phyloP scores from a whole-genome alignment of 805 yeast genomes.

The Maudiozyma turicensis region DNA sequence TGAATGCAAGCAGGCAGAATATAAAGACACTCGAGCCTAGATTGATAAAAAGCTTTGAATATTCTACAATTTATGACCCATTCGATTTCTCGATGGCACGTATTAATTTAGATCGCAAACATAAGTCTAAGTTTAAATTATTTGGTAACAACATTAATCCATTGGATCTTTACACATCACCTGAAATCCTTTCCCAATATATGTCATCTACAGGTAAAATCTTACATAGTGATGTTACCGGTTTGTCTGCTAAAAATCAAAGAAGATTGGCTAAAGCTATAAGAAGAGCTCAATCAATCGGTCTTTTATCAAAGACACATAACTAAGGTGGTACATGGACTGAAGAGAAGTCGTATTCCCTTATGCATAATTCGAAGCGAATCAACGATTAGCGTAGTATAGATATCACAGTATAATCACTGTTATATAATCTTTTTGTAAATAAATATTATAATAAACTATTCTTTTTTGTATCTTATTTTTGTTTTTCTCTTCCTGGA shows the following conservation, averaged over 20 bases:
- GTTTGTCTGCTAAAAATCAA: constrained; percentile 58
- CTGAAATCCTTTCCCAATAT: constrained; percentile 56
- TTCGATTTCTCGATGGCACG: constrained; percentile 65
- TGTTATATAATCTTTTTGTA: neutral
- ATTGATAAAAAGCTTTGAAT: constrained; percentile 31
- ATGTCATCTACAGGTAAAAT: constrained; percentile 68
- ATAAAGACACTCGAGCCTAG: constrained; percentile 10
- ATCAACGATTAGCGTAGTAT: no score
- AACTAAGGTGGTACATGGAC: constrained; percentile 16
- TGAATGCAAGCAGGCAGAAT: neutral
- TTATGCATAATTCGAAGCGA: no score
- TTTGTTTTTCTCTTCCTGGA: neutral
- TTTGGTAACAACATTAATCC: constrained; percentile 41
- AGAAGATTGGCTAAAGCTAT: constrained; percentile 65
- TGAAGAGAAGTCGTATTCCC: neutral
- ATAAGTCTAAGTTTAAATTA: constrained; percentile 10
- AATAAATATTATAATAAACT: neutral
- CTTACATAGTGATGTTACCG: constrained; percentile 60
- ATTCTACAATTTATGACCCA: constrained; percentile 62
- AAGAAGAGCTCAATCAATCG: constrained; percentile 71
- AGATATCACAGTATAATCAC: no score
- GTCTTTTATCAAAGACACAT: constrained; percentile 69
- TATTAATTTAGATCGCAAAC: constrained; percentile 39
- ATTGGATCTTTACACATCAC: constrained; percentile 59
- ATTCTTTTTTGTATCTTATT: neutral